Evolutionary conservation across 495 filamentous ascomycete genomes (phyloP).

Genomic region (Xylaria venustula): DNA sequence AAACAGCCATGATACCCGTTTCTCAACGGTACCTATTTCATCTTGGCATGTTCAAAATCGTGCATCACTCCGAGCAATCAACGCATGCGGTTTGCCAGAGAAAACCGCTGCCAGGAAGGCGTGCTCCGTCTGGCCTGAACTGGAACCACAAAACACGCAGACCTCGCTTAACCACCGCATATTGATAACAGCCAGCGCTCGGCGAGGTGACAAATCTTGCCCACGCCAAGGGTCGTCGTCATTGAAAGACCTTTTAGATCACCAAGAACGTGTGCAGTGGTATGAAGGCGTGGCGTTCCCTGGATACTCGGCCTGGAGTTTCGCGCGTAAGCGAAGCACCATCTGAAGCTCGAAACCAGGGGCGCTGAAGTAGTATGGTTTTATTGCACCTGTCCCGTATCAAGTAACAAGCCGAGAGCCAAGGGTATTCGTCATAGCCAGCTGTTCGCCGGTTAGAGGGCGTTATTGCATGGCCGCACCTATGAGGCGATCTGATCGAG

Average conservation of each 20-base stretch:
- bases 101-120: constrained; percentile 4
- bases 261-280: too few relatives aligned
- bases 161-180: not conserved
- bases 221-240: not conserved
- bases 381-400: too few relatives aligned
- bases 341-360: too few relatives aligned
- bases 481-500: not conserved
- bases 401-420: too few relatives aligned
- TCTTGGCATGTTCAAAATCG: not conserved
- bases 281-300: too few relatives aligned
- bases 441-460: constrained; percentile 1
- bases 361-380: too few relatives aligned
- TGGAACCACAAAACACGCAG: not conserved
- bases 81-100: not conserved
- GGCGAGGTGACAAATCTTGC: constrained; percentile 3
- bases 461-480: not conserved
- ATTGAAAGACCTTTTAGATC: not conserved
- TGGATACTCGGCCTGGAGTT: not conserved
- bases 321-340: not conserved
- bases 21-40: not conserved
- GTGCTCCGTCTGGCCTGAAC: not conserved
- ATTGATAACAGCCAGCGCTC: constrained; percentile 4
- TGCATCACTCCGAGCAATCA: not conserved
- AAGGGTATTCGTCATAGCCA: not conserved
- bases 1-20: not conserved